Conservation (phyloP, 495 filamentous ascomycete species). For the Penicillium arizonense region DNA sequence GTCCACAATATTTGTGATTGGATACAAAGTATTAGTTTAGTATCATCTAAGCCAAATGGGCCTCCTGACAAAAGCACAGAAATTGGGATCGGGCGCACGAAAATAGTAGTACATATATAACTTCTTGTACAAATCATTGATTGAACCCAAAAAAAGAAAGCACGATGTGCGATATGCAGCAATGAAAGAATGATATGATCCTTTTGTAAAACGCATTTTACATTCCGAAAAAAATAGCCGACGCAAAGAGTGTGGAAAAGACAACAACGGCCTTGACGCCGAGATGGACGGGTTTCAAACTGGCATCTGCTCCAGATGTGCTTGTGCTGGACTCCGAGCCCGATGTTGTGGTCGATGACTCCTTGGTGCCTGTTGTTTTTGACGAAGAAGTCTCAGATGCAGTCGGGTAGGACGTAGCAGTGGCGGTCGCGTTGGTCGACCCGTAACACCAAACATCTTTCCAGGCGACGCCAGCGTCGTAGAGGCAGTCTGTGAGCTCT, state of each 20-base stretch:
- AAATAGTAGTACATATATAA: no score
- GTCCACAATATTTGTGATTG: no score
- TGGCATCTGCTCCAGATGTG: background rate
- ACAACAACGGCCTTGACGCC: background rate
- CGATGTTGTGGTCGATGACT: background rate
- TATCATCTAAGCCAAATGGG: no score
- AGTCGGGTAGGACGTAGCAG: constrained; percentile 23
- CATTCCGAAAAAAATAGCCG: background rate
- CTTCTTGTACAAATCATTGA: no score
- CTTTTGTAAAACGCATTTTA: background rate
- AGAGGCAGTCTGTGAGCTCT: constrained; percentile 22
- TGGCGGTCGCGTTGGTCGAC: constrained; percentile 24
- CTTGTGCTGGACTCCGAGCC: background rate
- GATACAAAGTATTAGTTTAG: no score
- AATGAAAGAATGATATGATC: background rate
- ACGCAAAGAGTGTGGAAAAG: background rate
- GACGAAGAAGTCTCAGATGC: background rate
- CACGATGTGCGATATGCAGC: no score
- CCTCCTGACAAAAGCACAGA: no score
- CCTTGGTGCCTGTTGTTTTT: background rate
- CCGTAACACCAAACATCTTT: constrained; percentile 28
- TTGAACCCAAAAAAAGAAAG: background rate
- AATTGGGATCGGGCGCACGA: no score
- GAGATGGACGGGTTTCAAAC: background rate
- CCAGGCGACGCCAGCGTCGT: constrained; percentile 29